Evolutionary conservation across 441 rosid species (phyloP).

Genomic region (Populus hybrid): DNA sequence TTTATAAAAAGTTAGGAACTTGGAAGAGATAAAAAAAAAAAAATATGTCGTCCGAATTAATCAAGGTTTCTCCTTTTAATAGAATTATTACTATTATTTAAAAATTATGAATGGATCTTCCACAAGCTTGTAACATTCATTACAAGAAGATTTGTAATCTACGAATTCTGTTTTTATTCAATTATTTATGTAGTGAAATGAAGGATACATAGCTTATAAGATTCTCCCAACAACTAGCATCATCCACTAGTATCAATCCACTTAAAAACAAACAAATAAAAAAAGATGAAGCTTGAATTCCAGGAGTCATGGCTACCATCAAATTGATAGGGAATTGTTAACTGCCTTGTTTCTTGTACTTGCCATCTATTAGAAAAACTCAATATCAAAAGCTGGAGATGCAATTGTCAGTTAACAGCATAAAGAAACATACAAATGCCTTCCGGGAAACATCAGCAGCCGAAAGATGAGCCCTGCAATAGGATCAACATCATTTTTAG

Average conservation of each 20-base stretch:
- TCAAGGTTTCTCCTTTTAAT: not conserved
- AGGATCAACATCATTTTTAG: constrained; percentile 16
- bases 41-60: no score
- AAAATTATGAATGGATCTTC: not conserved
- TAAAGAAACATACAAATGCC: not conserved
- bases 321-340: not conserved
- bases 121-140: not conserved
- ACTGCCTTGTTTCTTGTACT: constrained; percentile 1
- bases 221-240: not conserved
- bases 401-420: not conserved
- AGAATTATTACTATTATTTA: no score
- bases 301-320: not conserved
- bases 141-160: not conserved
- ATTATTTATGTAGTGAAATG: no score
- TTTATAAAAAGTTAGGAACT: no score
- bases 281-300: not conserved
- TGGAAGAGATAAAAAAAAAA: no score
- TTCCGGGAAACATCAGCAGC: not conserved
- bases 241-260: constrained; percentile 10
- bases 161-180: not conserved
- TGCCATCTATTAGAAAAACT: not conserved
- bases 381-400: not conserved
- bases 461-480: constrained; percentile 7
- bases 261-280: not conserved
- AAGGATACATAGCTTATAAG: no score